A percentile compares a stretch with the other conserved stretches of the same genome.
These are phyloP conservation scores for Ophiorrhiza pumila DNA, from an alignment of 257 asterid species.

Conservation along the genomic window DNA sequence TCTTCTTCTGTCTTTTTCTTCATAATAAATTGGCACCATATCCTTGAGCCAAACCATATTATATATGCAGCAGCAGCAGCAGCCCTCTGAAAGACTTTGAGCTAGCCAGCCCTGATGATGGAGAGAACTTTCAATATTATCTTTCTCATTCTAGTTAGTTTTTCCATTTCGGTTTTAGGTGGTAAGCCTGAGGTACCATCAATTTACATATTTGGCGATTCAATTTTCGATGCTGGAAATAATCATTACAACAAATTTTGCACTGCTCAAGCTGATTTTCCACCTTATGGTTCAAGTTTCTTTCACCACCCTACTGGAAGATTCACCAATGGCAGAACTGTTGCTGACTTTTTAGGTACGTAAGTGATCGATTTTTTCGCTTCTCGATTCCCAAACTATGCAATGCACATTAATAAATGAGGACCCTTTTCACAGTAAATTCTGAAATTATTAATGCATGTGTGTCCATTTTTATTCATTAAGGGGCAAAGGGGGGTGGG, in stretches of 20 bases:
- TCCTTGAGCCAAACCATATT: not conserved
- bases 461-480: not conserved
- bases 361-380: not conserved
- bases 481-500: no score
- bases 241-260: slow-evolving; percentile 55
- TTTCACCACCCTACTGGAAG: slow-evolving; percentile 78
- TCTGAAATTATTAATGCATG: not conserved
- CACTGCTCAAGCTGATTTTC: slow-evolving; percentile 72
- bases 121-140: not conserved
- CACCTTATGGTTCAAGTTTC: slow-evolving; percentile 72
- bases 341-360: slow-evolving; percentile 65
- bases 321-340: slow-evolving; percentile 77
- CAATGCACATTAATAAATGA: not conserved
- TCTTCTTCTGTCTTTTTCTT: slow-evolving; percentile 11
- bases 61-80: not conserved
- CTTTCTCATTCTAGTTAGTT: slow-evolving; percentile 14
- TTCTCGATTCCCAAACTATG: not conserved
- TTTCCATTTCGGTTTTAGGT: slow-evolving; percentile 19
- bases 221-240: slow-evolving; percentile 75
- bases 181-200: slow-evolving; percentile 43
- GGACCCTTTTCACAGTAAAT: not conserved
- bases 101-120: slow-evolving; percentile 39
- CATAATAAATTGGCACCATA: slow-evolving; percentile 15
- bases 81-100: no score
- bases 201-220: slow-evolving; percentile 66